A percentile compares a stretch with the other conserved stretches of the same genome.
Evolutionary conservation across 164 flowering plant species (phyloP).

Genomic region (Magnolia kwangsiensis): DNA sequence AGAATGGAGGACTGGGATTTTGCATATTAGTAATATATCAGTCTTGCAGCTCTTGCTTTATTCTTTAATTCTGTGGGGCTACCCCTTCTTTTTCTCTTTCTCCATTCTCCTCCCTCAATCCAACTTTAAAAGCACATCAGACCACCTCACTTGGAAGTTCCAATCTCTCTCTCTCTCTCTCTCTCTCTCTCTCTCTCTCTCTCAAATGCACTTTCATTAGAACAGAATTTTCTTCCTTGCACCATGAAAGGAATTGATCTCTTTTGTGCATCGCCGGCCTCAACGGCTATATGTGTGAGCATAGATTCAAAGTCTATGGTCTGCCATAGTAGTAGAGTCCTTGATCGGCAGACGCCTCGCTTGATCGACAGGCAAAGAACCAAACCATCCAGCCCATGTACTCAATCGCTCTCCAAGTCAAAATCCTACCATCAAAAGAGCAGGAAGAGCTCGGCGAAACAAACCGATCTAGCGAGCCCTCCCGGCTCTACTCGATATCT

Average conservation of each 20-base stretch:
- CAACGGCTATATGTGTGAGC: constrained; percentile 75
- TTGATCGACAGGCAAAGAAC: constrained; percentile 19
- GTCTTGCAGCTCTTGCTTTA: not conserved
- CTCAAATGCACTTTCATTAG: constrained; percentile 4
- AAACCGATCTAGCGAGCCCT: constrained; percentile 29
- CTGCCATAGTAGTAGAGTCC: constrained; percentile 29
- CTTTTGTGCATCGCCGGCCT: constrained; percentile 75
- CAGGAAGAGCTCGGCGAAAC: constrained; percentile 40
- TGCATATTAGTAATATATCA: not conserved
- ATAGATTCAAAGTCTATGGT: constrained; percentile 47
- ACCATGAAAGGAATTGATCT: constrained; percentile 65
- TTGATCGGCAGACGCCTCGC: constrained; percentile 32
- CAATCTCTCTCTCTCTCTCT: not conserved
- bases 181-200: not conserved
- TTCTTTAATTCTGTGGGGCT: constrained; percentile 6
- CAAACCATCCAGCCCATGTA: constrained; percentile 18
- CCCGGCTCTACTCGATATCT: constrained; percentile 55
- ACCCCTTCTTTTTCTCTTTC: not conserved
- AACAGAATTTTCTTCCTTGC: not conserved
- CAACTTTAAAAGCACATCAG: constrained; percentile 2
- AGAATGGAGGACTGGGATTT: not conserved
- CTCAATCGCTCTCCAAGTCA: constrained; percentile 44
- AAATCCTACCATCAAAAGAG: constrained; percentile 28
- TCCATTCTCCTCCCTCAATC: not conserved
- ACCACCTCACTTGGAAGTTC: constrained; percentile 5